Percentiles rank a stretch among this genome's conserved stretches.
Conservation (phyloP, 2,329 filamentous ascomycete species). For the Aureobasidium sp. region DNA sequence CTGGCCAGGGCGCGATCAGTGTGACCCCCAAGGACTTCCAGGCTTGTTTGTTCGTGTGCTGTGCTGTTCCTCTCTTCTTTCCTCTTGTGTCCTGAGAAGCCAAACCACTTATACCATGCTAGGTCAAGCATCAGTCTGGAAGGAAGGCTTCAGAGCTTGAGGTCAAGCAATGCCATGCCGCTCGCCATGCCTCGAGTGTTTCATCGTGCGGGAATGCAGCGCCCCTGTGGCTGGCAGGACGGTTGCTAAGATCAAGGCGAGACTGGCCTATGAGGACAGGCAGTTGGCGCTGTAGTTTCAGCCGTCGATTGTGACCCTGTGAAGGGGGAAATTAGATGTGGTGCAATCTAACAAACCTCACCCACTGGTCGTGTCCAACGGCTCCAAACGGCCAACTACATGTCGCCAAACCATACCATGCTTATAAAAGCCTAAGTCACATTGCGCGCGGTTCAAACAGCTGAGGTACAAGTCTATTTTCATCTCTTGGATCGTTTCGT, state of each 20-base stretch:
- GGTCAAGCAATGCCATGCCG: neutral
- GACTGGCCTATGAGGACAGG: neutral
- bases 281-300: conserved; percentile 12
- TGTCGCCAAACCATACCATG: neutral
- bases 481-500: conserved; percentile 8
- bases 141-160: neutral
- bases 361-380: conserved; percentile 8
- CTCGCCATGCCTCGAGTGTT: neutral
- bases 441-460: neutral
- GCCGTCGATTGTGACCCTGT: neutral
- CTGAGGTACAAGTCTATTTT: conserved; percentile 4
- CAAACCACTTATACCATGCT: neutral
- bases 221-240: conserved; percentile 3
- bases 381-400: conserved; percentile 3
- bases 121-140: neutral
- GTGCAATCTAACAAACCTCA: conserved; percentile 9
- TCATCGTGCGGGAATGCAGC: neutral
- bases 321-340: conserved; percentile 4
- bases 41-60: conserved; percentile 7
- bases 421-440: conserved; percentile 1
- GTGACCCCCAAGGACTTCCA: neutral
- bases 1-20: neutral
- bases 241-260: neutral
- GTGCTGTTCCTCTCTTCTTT: neutral
- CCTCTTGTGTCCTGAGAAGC: neutral